Evolutionary conservation across 768 basidiomycete species (phyloP).

Genomic region (Russula compacta): DNA sequence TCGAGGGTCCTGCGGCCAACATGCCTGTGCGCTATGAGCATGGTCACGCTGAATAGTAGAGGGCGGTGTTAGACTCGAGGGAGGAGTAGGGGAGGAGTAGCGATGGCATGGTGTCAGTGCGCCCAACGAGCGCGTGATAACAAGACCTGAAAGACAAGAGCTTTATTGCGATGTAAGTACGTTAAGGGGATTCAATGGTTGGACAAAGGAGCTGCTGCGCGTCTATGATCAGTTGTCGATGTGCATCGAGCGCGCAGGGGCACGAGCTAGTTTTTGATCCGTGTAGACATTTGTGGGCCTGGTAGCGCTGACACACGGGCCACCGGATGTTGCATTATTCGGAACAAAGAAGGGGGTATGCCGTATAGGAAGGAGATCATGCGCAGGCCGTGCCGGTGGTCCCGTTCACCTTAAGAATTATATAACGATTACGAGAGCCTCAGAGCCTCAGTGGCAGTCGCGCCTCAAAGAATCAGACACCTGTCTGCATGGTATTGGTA

Average conservation of each 20-base stretch:
- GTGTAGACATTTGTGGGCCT: background rate
- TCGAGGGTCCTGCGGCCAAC: background rate
- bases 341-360: background rate
- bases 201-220: background rate
- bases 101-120: background rate
- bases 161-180: background rate
- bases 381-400: background rate
- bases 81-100: background rate
- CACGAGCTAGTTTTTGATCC: background rate
- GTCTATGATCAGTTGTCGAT: background rate
- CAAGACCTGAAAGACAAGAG: background rate
- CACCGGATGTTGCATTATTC: background rate
- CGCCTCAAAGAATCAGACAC: background rate
- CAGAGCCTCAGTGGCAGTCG: background rate
- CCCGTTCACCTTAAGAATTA: background rate
- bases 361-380: background rate
- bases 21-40: background rate
- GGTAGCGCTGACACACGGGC: background rate
- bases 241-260: slow-evolving; percentile 1
- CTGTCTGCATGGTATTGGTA: background rate
- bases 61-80: background rate
- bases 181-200: background rate
- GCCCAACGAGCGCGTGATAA: background rate
- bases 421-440: background rate
- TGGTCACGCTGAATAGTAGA: too few relatives aligned